Conservation (phyloP, 192 early-diverging fungal genomes). For the Endogone sp. region DNA sequence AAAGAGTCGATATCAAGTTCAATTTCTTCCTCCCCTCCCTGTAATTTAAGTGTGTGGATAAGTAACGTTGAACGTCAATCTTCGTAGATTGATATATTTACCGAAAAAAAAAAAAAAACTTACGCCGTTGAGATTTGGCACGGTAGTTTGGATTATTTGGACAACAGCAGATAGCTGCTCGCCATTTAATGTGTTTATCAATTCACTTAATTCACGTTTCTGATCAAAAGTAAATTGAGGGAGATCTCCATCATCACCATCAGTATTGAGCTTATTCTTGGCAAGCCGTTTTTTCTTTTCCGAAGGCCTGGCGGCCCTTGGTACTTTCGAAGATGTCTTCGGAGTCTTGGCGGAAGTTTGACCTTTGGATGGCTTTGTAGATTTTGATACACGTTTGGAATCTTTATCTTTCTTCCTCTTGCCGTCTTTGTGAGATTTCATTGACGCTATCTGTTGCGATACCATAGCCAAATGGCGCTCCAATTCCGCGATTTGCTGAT, state of each 20-base stretch:
- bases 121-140: slow-evolving; percentile 58
- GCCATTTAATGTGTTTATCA: slow-evolving; percentile 57
- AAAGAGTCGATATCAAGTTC: slow-evolving; percentile 95
- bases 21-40: slow-evolving; percentile 79
- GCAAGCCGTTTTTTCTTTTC: slow-evolving; percentile 4
- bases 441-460: slow-evolving; percentile 35
- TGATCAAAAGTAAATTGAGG: slow-evolving; percentile 76
- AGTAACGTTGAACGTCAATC: background rate
- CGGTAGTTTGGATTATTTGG: slow-evolving; percentile 65
- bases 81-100: background rate
- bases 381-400: slow-evolving; percentile 6
- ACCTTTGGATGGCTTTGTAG: background rate
- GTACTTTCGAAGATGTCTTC: slow-evolving; percentile 7
- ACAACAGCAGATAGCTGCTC: slow-evolving; percentile 67
- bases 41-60: background rate
- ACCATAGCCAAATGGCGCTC: slow-evolving; percentile 34
- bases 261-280: slow-evolving; percentile 27
- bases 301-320: background rate
- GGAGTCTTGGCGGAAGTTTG: background rate
- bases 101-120: slow-evolving; percentile 17
- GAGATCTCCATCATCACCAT: slow-evolving; percentile 16
- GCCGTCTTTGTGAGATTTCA: slow-evolving; percentile 23
- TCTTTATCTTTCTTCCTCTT: slow-evolving; percentile 14
- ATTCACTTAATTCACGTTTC: slow-evolving; percentile 79
- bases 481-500: slow-evolving; percentile 33